Evolutionary conservation across 2,329 filamentous ascomycete species (phyloP).

Genomic region (Aureobasidium sp.): DNA sequence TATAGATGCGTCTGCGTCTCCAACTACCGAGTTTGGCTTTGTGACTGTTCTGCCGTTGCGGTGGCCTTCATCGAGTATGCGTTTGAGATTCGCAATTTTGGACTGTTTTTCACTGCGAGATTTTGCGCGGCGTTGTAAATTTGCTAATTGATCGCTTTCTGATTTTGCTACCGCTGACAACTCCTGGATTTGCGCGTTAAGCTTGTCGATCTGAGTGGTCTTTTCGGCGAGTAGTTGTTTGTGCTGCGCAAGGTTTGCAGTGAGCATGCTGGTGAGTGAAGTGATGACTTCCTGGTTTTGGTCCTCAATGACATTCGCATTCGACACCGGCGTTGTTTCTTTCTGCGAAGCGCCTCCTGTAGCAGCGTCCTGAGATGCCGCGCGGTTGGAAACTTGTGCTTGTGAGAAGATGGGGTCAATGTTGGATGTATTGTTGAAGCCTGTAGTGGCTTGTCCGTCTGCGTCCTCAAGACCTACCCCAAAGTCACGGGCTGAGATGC

Average conservation of each 20-base stretch:
- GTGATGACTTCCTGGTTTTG: constrained; percentile 73
- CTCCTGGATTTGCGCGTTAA: constrained; percentile 73
- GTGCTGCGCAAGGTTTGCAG: constrained; percentile 71
- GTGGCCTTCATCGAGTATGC: constrained; percentile 58
- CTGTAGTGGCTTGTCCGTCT: constrained; percentile 20
- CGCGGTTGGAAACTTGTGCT: constrained; percentile 14
- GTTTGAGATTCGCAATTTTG: constrained; percentile 70
- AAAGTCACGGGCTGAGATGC: constrained; percentile 86
- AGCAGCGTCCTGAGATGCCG: neutral
- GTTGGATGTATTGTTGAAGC: constrained; percentile 23
- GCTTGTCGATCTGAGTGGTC: constrained; percentile 72
- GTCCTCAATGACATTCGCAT: constrained; percentile 43
- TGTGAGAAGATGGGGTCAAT: constrained; percentile 20
- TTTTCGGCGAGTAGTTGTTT: constrained; percentile 74
- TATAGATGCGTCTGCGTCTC: constrained; percentile 7
- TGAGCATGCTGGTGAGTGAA: constrained; percentile 75
- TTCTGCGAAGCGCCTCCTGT: constrained; percentile 30
- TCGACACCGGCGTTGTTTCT: constrained; percentile 32
- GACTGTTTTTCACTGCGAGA: constrained; percentile 57
- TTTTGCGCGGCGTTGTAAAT: constrained; percentile 58
- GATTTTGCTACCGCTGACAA: constrained; percentile 72
- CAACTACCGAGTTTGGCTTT: neutral
- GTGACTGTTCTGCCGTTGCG: constrained; percentile 20
- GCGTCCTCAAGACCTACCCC: constrained; percentile 69
- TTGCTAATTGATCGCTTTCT: constrained; percentile 66